phyloP scores from a whole-genome alignment of 116 monocot species.

The Thalassia testudinum region DNA sequence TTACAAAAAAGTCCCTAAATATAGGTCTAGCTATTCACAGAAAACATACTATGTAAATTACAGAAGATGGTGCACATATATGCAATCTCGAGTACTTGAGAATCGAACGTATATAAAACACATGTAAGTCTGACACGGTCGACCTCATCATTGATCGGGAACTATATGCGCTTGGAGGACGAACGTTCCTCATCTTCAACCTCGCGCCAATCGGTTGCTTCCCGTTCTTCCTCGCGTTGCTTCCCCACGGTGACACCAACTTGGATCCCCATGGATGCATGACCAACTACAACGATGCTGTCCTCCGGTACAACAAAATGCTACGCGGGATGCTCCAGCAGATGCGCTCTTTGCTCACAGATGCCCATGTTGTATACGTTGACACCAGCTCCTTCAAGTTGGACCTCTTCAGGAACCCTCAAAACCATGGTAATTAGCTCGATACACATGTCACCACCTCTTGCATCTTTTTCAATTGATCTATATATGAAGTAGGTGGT shows the following conservation, averaged over 20 bases:
- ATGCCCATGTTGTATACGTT: slow-evolving; percentile 41
- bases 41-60: no score
- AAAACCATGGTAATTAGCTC: slow-evolving; percentile 24
- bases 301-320: slow-evolving; percentile 43
- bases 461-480: no score
- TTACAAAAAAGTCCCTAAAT: no score
- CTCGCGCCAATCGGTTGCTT: slow-evolving; percentile 79
- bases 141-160: slow-evolving; percentile 41
- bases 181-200: slow-evolving; percentile 60
- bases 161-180: slow-evolving; percentile 48
- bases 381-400: slow-evolving; percentile 52
- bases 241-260: slow-evolving; percentile 26
- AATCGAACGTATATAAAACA: no score
- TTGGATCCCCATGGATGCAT: slow-evolving; percentile 55
- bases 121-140: no score
- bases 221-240: slow-evolving; percentile 39
- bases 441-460: no score
- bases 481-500: no score
- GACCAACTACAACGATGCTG: slow-evolving; percentile 51
- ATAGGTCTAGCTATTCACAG: no score
- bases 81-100: no score
- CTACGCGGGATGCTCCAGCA: slow-evolving; percentile 19
- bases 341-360: slow-evolving; percentile 8
- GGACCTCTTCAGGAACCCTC: slow-evolving; percentile 38
- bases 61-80: no score